phyloP scores from a whole-genome alignment of 2,329 filamentous ascomycete genomes.

The Botrytis galanthina region DNA sequence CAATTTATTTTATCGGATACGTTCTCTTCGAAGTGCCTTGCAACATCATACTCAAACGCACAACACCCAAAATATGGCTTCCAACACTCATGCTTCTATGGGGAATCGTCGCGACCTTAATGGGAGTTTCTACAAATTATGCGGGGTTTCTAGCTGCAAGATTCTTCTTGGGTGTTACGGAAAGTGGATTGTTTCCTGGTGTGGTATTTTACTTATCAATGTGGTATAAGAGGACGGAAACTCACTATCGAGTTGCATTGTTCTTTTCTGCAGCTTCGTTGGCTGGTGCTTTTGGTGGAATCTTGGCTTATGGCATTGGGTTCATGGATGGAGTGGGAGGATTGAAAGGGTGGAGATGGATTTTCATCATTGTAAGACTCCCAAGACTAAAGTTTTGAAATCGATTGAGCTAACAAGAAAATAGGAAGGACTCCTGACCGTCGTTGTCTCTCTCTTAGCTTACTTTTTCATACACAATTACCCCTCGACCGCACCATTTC shows the following conservation, averaged over 20 bases:
- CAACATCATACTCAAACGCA: conserved; percentile 61
- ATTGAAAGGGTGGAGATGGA: conserved; percentile 56
- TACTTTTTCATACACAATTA: conserved; percentile 68
- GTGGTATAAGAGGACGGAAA: conserved; percentile 54
- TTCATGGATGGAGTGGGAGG: conserved; percentile 53
- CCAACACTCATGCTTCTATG: conserved; percentile 56
- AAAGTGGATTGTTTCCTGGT: conserved; percentile 55
- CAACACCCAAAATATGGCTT: conserved; percentile 56
- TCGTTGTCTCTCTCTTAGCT: conserved; percentile 48
- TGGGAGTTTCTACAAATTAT: conserved; percentile 50
- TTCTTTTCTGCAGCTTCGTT: conserved; percentile 56
- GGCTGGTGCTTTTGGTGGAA: conserved; percentile 56
- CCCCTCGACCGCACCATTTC: conserved; percentile 56
- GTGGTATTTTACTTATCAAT: conserved; percentile 50
- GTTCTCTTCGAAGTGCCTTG: conserved; percentile 60
- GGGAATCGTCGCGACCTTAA: conserved; percentile 54
- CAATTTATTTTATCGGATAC: conserved; percentile 62
- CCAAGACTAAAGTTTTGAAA: neutral
- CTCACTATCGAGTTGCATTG: conserved; percentile 54
- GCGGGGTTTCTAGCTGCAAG: conserved; percentile 52
- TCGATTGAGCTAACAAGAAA: conserved; percentile 12
- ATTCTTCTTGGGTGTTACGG: conserved; percentile 56
- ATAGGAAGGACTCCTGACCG: conserved; percentile 54
- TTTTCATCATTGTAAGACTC: conserved; percentile 54
- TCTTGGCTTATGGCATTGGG: conserved; percentile 55